Evolutionary conservation across 2,329 filamentous ascomycete genomes (phyloP).

Genomic region (Scedosporium dehoogii): DNA sequence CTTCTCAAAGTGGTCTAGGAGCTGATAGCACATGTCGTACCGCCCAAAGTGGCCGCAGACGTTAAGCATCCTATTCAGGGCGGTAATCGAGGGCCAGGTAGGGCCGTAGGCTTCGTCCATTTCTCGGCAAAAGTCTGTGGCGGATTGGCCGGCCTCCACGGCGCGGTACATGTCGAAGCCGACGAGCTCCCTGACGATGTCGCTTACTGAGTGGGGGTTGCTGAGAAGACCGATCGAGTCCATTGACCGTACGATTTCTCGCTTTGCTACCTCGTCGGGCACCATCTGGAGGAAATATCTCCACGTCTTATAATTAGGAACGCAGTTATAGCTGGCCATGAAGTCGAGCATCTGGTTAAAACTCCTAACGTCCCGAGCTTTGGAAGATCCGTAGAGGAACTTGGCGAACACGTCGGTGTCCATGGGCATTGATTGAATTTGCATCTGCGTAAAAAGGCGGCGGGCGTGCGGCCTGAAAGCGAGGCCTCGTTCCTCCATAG

Average conservation of each 20-base stretch:
- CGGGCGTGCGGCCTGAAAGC: conserved; percentile 16
- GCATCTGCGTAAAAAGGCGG: conserved; percentile 26
- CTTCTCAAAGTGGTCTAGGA: neutral
- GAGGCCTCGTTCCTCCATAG: conserved; percentile 22
- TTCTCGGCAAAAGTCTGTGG: conserved; percentile 26
- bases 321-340: conserved; percentile 29
- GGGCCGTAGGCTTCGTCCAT: conserved; percentile 33
- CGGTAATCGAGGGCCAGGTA: conserved; percentile 30
- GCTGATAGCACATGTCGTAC: neutral
- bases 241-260: conserved; percentile 37
- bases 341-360: conserved; percentile 29
- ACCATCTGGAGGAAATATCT: conserved; percentile 40
- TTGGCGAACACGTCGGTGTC: conserved; percentile 39
- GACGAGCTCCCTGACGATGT: conserved; percentile 32
- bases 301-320: conserved; percentile 37
- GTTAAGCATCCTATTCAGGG: conserved; percentile 28
- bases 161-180: conserved; percentile 31
- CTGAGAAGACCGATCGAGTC: conserved; percentile 31
- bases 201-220: conserved; percentile 22
- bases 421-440: conserved; percentile 26
- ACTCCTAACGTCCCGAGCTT: conserved; percentile 28
- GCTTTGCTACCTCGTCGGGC: conserved; percentile 45
- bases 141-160: conserved; percentile 22
- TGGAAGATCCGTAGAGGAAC: conserved; percentile 30
- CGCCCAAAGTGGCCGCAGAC: conserved; percentile 31